phyloP scores from a whole-genome alignment of 176 grass and related monocot genomes.

The Triticum dicoccoides region DNA sequence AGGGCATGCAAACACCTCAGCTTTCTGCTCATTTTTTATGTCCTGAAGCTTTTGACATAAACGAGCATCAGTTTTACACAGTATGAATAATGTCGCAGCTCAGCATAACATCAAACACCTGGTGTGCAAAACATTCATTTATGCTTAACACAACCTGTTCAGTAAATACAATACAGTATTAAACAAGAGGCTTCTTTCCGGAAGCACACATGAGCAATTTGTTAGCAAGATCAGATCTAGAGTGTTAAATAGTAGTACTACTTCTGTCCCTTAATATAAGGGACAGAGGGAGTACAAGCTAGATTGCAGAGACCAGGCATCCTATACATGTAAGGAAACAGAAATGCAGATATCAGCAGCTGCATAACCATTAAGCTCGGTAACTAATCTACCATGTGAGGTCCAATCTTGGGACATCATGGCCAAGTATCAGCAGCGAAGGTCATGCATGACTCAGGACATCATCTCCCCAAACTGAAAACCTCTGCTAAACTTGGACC shows the following conservation, averaged over 20 bases:
- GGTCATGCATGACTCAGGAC: no score
- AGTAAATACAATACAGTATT: neutral
- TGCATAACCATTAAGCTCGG: no score
- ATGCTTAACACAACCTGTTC: no score
- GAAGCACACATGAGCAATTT: neutral
- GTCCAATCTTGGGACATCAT: no score
- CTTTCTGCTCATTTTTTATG: constrained; percentile 34
- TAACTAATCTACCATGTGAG: no score
- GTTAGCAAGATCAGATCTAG: neutral
- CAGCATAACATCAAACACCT: neutral
- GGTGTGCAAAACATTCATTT: no score
- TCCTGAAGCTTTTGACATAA: constrained; percentile 34
- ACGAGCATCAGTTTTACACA: neutral
- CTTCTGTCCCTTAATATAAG: no score
- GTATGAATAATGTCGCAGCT: neutral
- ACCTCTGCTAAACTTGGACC: no score
- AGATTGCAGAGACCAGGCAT: neutral
- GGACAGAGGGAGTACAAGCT: neutral
- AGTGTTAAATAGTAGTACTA: neutral
- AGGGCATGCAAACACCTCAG: constrained; percentile 71
- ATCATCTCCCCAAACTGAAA: no score
- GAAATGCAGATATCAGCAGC: neutral
- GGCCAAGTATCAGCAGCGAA: no score
- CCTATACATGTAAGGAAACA: neutral
- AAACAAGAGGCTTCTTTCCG: neutral